Conservation (phyloP, 495 filamentous ascomycete genomes). For the Annulohypoxylon maeteangense region DNA sequence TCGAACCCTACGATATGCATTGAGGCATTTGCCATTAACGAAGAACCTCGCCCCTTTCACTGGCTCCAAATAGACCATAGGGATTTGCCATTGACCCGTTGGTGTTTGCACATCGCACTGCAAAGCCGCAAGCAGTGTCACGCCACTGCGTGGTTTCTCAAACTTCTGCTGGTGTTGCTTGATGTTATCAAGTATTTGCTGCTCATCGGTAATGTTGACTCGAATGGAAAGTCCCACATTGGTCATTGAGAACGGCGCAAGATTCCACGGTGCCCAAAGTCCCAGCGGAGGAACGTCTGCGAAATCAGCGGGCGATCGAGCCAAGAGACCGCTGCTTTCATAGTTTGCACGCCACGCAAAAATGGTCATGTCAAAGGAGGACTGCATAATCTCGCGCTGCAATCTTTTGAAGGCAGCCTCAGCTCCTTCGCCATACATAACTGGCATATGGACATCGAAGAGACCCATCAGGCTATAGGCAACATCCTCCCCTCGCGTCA, state of each 20-base stretch:
- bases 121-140: slow-evolving; percentile 7
- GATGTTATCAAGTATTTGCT: neutral
- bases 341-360: slow-evolving; percentile 38
- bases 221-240: slow-evolving; percentile 20
- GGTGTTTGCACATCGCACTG: slow-evolving; percentile 21
- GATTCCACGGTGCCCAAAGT: slow-evolving; percentile 3
- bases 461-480: slow-evolving; percentile 33
- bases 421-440: slow-evolving; percentile 38
- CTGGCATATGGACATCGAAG: slow-evolving; percentile 33
- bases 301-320: slow-evolving; percentile 25
- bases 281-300: neutral
- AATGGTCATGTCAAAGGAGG: slow-evolving; percentile 36
- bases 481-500: slow-evolving; percentile 26
- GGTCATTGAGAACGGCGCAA: slow-evolving; percentile 22
- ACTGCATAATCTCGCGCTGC: slow-evolving; percentile 37
- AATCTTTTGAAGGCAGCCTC: slow-evolving; percentile 29
- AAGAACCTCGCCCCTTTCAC: neutral
- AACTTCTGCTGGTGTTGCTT: neutral
- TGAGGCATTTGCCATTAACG: neutral
- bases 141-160: neutral
- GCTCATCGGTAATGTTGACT: neutral
- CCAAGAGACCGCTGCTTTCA: slow-evolving; percentile 15
- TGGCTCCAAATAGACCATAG: slow-evolving; percentile 23
- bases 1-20: slow-evolving; percentile 26
- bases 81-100: slow-evolving; percentile 15